Evolutionary conservation across 176 grass and related monocot species (phyloP).

Genomic region (Alopecurus myosuroides): DNA sequence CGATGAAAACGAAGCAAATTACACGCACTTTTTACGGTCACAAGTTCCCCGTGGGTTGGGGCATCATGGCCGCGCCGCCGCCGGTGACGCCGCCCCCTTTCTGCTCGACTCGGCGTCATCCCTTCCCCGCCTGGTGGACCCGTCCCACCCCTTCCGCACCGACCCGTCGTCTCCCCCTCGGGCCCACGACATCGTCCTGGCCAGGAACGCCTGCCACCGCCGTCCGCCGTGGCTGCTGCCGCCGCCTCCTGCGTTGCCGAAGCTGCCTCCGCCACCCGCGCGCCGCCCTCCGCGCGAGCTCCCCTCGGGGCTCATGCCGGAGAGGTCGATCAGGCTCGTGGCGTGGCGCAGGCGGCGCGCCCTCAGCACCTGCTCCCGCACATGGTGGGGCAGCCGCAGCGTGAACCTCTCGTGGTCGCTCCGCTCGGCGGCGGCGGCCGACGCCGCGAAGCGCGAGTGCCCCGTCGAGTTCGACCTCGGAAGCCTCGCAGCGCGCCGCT

Average conservation of each 20-base stretch:
- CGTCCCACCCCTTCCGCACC: slow-evolving; percentile 37
- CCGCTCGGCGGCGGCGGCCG: slow-evolving; percentile 3
- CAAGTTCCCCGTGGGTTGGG: background rate
- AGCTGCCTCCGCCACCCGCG: slow-evolving; percentile 4
- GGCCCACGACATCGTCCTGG: slow-evolving; percentile 49
- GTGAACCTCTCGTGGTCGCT: slow-evolving; percentile 68
- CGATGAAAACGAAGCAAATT: background rate
- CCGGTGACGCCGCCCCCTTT: slow-evolving; percentile 18
- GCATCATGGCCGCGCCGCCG: slow-evolving; percentile 13
- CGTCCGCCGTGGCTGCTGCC: slow-evolving; percentile 53
- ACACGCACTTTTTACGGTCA: slow-evolving; percentile 1
- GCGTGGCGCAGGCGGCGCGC: slow-evolving; percentile 60
- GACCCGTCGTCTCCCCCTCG: slow-evolving; percentile 36
- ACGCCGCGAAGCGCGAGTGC: slow-evolving; percentile 22
- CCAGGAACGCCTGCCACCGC: slow-evolving; percentile 49
- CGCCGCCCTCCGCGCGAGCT: slow-evolving; percentile 39
- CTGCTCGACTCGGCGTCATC: slow-evolving; percentile 37
- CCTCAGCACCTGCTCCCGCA: slow-evolving; percentile 53
- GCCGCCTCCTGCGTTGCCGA: slow-evolving; percentile 30
- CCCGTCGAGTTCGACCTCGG: slow-evolving; percentile 58
- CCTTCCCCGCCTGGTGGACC: slow-evolving; percentile 28
- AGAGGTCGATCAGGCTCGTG: slow-evolving; percentile 57
- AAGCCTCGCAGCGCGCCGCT: slow-evolving; percentile 35
- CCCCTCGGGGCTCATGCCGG: slow-evolving; percentile 39
- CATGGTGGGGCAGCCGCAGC: slow-evolving; percentile 58